Base-by-base conservation (phyloP, 768 basidiomycete species). In the Crucibulum laeve region DNA sequence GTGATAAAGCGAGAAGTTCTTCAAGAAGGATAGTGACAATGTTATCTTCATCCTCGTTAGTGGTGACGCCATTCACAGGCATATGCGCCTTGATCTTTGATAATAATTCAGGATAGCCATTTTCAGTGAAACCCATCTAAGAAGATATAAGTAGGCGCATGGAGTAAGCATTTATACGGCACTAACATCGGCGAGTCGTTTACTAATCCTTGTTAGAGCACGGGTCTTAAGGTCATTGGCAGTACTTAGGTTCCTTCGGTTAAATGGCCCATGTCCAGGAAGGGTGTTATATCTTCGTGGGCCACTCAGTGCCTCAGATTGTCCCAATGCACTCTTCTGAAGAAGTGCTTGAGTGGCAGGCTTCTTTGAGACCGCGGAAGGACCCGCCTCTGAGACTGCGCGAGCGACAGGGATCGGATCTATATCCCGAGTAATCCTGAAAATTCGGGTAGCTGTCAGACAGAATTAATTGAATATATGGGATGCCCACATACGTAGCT, bases 61-160 rank as follows among this genome's bases (percentile, higher is more conserved):
- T 67, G 7, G 73, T 49, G 15, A 62, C 48, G 21, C 65, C 66
- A 45, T 63, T 65, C n/a, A 46, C 44, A 8, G 71, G 73, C 46
- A 86, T 50, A 50, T 76, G 71, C 14, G 67, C 60, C 55, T 67
- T 70, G 49, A 87, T 72, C 55, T 71, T 79, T 1, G 57, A 60
- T 4, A 64, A 62, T 47, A 86, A 60, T 19, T 65, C 67, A 26
- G 83, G 79, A 58, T 82, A 71, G 14, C 71, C 68, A 37, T 64
- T 64, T 43, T 79, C 70, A 8, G 77, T 80, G 51, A 87, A 86
- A n/a, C 85, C 85, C 85, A 87, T 87, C 85, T 87, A 39, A 4
- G 51, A 35, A 25, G 5, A 11, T 36, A 32, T 45, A 17, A 37
- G 42, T 53, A 15, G 55, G 53, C 23, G 45, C 3, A 25, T 14